Percentiles rank a stretch among this genome's conserved stretches.
These are phyloP conservation scores for Solanum aculeatissimum DNA, from an alignment of 305 asterid genomes.

Conservation along the genomic window DNA sequence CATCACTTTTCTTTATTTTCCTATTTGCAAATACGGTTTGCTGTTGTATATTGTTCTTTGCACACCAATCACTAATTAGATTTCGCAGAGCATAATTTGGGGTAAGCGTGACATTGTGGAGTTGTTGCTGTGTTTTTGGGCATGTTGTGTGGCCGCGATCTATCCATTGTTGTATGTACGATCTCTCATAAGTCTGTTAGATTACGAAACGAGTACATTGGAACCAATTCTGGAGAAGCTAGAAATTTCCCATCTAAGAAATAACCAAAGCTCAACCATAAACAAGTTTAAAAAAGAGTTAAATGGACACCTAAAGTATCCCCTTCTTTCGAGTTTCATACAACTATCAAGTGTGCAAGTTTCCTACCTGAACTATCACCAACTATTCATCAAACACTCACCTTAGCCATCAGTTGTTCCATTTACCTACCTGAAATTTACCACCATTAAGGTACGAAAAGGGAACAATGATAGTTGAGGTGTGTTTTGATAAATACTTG, in stretches of 20 bases:
- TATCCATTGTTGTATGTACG: slow-evolving; percentile 87
- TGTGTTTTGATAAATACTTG: not conserved
- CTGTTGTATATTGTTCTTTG: slow-evolving; percentile 56
- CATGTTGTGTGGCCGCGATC: slow-evolving; percentile 91
- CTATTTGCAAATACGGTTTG: slow-evolving; percentile 43
- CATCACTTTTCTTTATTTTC: slow-evolving; percentile 61
- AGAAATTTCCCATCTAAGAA: not conserved
- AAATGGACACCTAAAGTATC: not conserved
- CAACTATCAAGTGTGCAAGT: not conserved
- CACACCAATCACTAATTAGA: slow-evolving; percentile 73
- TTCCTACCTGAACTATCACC: not conserved
- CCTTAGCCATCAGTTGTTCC: not conserved
- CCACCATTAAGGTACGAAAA: not conserved
- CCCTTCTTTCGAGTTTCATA: not conserved
- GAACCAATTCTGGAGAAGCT: not conserved
- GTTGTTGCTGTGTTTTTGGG: slow-evolving; percentile 94
- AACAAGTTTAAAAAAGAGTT: not conserved
- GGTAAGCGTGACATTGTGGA: slow-evolving; percentile 61
- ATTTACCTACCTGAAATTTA: not conserved
- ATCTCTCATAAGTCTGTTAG: slow-evolving; percentile 89
- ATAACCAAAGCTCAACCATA: not conserved
- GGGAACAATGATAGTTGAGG: not conserved
- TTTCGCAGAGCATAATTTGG: slow-evolving; percentile 73
- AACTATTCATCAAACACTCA: not conserved
- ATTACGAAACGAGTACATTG: not conserved